phyloP scores from a whole-genome alignment of 2,329 filamentous ascomycete genomes.

The Penicillium sp. region DNA sequence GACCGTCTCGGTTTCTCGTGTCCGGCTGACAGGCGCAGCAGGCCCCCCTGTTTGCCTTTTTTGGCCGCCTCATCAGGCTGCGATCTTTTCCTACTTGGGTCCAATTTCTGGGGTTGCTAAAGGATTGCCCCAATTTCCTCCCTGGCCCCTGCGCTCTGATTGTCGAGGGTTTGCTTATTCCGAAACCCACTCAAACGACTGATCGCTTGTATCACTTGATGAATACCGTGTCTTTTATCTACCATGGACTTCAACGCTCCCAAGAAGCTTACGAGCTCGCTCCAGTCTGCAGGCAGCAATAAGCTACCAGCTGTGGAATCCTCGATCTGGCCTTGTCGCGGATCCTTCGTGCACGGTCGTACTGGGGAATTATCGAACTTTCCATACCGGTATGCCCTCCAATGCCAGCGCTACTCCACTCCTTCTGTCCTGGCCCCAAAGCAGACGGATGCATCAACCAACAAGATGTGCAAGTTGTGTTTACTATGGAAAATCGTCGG shows the following conservation, averaged over 20 bases:
- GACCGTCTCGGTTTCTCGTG: conserved; percentile 7
- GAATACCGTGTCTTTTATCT: neutral
- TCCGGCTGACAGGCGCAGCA: conserved; percentile 4
- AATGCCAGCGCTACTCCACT: neutral
- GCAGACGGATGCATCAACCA: neutral
- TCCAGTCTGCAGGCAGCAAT: neutral
- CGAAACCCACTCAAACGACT: neutral
- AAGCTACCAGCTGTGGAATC: neutral
- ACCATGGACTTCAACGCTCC: neutral
- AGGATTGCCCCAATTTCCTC: conserved; percentile 16
- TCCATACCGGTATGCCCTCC: conserved; percentile 9
- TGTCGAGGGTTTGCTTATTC: neutral
- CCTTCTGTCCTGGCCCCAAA: neutral
- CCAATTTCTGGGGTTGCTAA: conserved; percentile 23
- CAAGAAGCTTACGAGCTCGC: neutral
- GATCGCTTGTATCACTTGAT: neutral
- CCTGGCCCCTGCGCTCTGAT: neutral
- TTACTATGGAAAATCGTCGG: neutral
- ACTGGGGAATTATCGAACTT: conserved; percentile 10
- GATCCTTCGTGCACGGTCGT: conserved; percentile 5
- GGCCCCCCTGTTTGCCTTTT: conserved; percentile 17
- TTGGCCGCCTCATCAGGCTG: conserved; percentile 12
- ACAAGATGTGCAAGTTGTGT: neutral
- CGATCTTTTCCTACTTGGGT: conserved; percentile 24
- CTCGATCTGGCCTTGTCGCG: neutral